Evolutionary conservation across 108 stramenopile species (phyloP).

Genomic region (Nitzschia sp.): DNA sequence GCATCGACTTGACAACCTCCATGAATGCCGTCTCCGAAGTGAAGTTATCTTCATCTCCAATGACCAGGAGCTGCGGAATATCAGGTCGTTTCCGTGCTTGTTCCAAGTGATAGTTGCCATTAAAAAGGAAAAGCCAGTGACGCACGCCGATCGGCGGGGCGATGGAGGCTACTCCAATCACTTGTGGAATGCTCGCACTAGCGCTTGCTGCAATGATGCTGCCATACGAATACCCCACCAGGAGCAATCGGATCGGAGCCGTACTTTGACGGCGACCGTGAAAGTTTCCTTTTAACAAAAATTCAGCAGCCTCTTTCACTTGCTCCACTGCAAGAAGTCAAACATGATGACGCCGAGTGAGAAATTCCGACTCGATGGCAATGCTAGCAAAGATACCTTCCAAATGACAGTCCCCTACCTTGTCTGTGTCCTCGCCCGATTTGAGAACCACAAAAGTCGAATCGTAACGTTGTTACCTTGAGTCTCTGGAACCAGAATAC

Average conservation of each 20-base stretch:
- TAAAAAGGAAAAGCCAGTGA: conserved; percentile 55
- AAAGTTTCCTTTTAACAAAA: conserved; percentile 22
- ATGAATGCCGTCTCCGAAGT: conserved; percentile 47
- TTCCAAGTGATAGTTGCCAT: conserved; percentile 49
- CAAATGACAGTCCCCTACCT: conserved; percentile 5
- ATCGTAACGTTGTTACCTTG: conserved; percentile 50
- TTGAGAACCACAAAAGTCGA: conserved; percentile 52
- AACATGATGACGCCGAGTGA: not conserved
- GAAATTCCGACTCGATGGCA: not conserved
- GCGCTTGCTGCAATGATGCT: conserved; percentile 52
- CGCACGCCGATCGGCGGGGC: conserved; percentile 56
- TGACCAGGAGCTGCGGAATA: conserved; percentile 43
- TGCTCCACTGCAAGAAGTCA: conserved; percentile 36
- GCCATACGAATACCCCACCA: conserved; percentile 72
- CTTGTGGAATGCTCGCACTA: conserved; percentile 38
- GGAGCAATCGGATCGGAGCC: conserved; percentile 29
- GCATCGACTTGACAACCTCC: conserved; percentile 33
- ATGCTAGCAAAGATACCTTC: too few relatives aligned
- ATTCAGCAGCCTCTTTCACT: conserved; percentile 45
- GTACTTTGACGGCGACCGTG: not conserved
- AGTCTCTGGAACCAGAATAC: conserved; percentile 54
- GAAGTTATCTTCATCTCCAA: conserved; percentile 60
- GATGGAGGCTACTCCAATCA: conserved; percentile 48
- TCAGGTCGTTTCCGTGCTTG: conserved; percentile 30
- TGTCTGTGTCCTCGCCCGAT: conserved; percentile 46